A percentile compares a stretch with the other conserved stretches of the same genome.
These are phyloP conservation scores for Diaporthe sp. DNA, from an alignment of 2,329 filamentous ascomycete species.

Conservation along the genomic window DNA sequence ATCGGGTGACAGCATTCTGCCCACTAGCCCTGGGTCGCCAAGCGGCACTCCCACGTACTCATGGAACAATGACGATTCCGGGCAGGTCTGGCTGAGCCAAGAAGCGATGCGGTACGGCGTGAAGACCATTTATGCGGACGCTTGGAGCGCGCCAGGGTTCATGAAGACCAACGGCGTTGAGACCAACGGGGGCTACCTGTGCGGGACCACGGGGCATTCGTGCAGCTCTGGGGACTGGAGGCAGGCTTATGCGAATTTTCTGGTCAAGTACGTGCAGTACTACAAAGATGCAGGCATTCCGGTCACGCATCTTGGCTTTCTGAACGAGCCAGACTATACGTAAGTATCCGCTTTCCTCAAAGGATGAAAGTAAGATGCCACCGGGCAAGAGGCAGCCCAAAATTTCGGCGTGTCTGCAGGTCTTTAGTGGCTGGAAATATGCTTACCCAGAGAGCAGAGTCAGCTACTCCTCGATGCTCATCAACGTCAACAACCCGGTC, in stretches of 20 bases:
- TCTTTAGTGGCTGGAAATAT: not conserved
- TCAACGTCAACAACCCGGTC: constrained; percentile 89
- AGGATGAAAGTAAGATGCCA: not conserved
- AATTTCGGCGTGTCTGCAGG: not conserved
- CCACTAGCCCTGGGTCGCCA: constrained; percentile 44
- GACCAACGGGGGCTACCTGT: constrained; percentile 55
- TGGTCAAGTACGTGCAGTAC: constrained; percentile 58
- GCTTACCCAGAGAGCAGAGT: constrained; percentile 36
- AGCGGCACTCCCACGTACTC: constrained; percentile 44
- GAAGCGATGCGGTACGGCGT: constrained; percentile 50
- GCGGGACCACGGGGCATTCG: constrained; percentile 51
- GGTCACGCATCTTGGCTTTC: constrained; percentile 57
- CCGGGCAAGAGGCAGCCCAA: not conserved
- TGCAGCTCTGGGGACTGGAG: constrained; percentile 57
- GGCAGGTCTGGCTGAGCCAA: constrained; percentile 54
- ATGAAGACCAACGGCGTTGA: constrained; percentile 62
- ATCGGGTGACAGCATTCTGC: constrained; percentile 42
- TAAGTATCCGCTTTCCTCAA: constrained; percentile 29
- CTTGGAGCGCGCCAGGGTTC: constrained; percentile 61
- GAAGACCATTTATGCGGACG: constrained; percentile 57
- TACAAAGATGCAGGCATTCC: constrained; percentile 56
- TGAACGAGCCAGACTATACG: constrained; percentile 57
- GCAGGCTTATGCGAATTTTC: constrained; percentile 59
- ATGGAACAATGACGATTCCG: constrained; percentile 48
- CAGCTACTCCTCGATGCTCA: constrained; percentile 59